Percentiles rank a stretch among this genome's conserved stretches.
These are phyloP conservation scores for Lagenaria siceraria DNA, from an alignment of 306 rosid genomes.

Conservation along the genomic window DNA sequence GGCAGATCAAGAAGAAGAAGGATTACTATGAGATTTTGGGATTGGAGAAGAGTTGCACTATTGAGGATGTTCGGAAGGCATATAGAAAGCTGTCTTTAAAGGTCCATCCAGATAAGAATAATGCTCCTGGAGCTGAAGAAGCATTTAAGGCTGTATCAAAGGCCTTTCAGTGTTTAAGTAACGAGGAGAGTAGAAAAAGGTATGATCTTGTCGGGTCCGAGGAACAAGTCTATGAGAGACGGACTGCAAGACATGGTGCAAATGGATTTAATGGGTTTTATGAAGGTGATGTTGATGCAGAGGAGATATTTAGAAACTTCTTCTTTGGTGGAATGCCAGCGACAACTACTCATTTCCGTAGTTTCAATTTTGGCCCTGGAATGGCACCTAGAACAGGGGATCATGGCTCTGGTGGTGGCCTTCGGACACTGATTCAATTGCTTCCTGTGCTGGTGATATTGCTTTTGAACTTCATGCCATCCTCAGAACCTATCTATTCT, in stretches of 20 bases:
- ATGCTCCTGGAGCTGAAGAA: constrained; percentile 84
- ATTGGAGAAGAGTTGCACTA: constrained; percentile 61
- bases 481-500: constrained; percentile 56
- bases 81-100: constrained; percentile 75
- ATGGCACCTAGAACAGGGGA: constrained; percentile 48
- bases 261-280: constrained; percentile 56
- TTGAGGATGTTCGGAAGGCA: constrained; percentile 73
- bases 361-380: constrained; percentile 68
- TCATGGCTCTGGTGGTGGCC: constrained; percentile 53
- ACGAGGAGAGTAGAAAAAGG: constrained; percentile 49
- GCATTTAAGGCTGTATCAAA: constrained; percentile 82
- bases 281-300: constrained; percentile 74
- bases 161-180: constrained; percentile 87
- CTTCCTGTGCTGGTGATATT: constrained; percentile 61
- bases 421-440: constrained; percentile 51
- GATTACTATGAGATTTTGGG: constrained; percentile 79
- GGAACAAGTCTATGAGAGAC: constrained; percentile 53
- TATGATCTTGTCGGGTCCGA: constrained; percentile 71
- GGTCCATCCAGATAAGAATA: constrained; percentile 96
- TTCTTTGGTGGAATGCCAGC: constrained; percentile 91
- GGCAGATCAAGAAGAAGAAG: constrained; percentile 70
- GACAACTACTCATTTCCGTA: constrained; percentile 47
- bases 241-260: constrained; percentile 23
- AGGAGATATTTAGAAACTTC: constrained; percentile 82
- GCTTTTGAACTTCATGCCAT: constrained; percentile 59